These are phyloP conservation scores for Ustilago loliicola DNA, from an alignment of 1,284 basidiomycete genomes.

Conservation along the genomic window DNA sequence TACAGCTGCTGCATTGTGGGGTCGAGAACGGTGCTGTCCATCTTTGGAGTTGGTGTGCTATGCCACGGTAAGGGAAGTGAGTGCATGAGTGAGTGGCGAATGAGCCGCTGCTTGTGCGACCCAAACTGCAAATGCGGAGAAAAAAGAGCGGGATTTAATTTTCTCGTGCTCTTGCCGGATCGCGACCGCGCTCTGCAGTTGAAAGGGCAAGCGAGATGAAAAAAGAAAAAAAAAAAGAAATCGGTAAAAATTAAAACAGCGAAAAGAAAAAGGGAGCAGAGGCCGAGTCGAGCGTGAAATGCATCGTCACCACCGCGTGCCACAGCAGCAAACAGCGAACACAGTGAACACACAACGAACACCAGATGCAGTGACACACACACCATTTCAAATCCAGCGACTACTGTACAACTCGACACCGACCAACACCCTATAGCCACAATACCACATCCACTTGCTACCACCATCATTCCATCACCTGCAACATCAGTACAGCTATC, in stretches of 20 bases:
- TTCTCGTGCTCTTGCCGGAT: not conserved
- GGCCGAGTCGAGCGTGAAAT: slow-evolving; percentile 6
- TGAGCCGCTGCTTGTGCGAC: not conserved
- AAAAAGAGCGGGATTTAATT: not conserved
- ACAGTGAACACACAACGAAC: too few relatives aligned
- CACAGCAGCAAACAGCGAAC: too few relatives aligned
- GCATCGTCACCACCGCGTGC: slow-evolving; percentile 6
- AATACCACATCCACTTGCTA: not conserved
- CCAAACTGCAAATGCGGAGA: not conserved
- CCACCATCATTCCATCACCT: not conserved
- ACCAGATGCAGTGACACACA: not conserved
- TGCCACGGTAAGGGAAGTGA: not conserved
- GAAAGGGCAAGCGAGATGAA: not conserved
- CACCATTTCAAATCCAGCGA: slow-evolving; percentile 7
- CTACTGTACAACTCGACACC: too few relatives aligned
- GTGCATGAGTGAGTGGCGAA: not conserved
- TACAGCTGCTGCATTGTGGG: too few relatives aligned
- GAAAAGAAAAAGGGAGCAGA: too few relatives aligned
- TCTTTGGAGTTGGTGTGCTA: too few relatives aligned
- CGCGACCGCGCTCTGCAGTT: not conserved
- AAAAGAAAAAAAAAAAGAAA: not conserved
- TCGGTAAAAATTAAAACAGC: too few relatives aligned
- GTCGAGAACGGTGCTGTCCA: too few relatives aligned
- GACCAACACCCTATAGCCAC: not conserved
- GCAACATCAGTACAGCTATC: not conserved